Evolutionary conservation across 2,329 filamentous ascomycete genomes (phyloP), one percentile per base, ranked within the genome.

Genomic region (Colletotrichum nymphaeae): DNA sequence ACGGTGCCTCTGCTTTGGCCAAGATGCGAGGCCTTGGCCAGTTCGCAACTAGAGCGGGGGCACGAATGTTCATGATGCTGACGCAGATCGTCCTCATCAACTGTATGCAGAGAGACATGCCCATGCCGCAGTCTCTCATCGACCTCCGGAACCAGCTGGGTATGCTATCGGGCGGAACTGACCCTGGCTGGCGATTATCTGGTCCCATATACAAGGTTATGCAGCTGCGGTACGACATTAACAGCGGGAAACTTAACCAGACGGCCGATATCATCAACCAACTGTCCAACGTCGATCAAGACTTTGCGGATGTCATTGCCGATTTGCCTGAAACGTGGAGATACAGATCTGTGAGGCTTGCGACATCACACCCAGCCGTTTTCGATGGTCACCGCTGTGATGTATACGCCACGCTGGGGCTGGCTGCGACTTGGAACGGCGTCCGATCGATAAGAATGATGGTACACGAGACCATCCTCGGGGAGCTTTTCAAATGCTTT

Each of bases 11-110:
- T 3, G 83, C 85, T 5, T 81, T 90, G 26, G 85, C 88, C 9
- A 83, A 82, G 64, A 81, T 89, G 75, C 84, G 88, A 63, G 88
- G 88, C 22, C 76, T 80, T 11, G 80, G 79, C 3, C 87, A 88
- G 72, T 86, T 90, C 75, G 78, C 77, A 52, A 86, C 84, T 12
- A 79, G 79, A 55, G 84, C 84, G 2, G 87, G 88, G 4, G 80
- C 83, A 49, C 82, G 85, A 67, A 87, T 90, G 86, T 90, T 90
- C 76, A 81, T 86, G 68, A 88, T 89, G 84, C 82, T 89, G 35
- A 87, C 83, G 37, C 84, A 89, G 67, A 86, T 84, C 66, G 83
- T 88, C 42, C 81, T 89, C 71, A 85, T 89, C 73, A 87, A 84
- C 75, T 89, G 88, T 76, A 83, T 89, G 30, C 87, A 88, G 74